These are phyloP conservation scores for Penicillium lividum DNA, from an alignment of 495 filamentous ascomycete genomes.

Conservation along the genomic window DNA sequence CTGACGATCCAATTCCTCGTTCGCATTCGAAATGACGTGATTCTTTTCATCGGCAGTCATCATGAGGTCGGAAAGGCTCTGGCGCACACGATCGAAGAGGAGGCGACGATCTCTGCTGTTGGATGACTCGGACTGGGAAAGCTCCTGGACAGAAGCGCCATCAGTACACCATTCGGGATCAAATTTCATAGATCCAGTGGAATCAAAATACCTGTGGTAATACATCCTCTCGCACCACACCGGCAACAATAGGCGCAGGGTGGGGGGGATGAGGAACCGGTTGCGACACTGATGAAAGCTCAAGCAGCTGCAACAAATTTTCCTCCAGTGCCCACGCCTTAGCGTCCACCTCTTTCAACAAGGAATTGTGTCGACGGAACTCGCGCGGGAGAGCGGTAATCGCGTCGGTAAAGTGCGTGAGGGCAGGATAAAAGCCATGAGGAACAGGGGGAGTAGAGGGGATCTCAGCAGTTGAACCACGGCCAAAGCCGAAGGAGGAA, in stretches of 20 bases:
- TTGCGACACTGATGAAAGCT: constrained; percentile 62
- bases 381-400: constrained; percentile 92
- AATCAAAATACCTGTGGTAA: constrained; percentile 33
- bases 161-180: constrained; percentile 11
- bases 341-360: constrained; percentile 95
- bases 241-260: constrained; percentile 42
- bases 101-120: constrained; percentile 56
- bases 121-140: constrained; percentile 36
- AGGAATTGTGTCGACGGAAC: constrained; percentile 88
- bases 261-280: constrained; percentile 37
- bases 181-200: neutral
- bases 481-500: constrained; percentile 49
- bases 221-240: constrained; percentile 42
- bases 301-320: constrained; percentile 67
- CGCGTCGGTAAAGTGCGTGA: constrained; percentile 91
- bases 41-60: constrained; percentile 93
- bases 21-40: constrained; percentile 86
- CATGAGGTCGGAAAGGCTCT: constrained; percentile 72
- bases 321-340: constrained; percentile 66
- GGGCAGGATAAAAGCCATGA: constrained; percentile 82
- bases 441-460: constrained; percentile 36
- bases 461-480: constrained; percentile 35
- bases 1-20: constrained; percentile 84
- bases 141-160: constrained; percentile 24
- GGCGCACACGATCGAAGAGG: constrained; percentile 63